Evolutionary conservation across 345 rosid genomes (phyloP).

Genomic region (Combretum micranthum): DNA sequence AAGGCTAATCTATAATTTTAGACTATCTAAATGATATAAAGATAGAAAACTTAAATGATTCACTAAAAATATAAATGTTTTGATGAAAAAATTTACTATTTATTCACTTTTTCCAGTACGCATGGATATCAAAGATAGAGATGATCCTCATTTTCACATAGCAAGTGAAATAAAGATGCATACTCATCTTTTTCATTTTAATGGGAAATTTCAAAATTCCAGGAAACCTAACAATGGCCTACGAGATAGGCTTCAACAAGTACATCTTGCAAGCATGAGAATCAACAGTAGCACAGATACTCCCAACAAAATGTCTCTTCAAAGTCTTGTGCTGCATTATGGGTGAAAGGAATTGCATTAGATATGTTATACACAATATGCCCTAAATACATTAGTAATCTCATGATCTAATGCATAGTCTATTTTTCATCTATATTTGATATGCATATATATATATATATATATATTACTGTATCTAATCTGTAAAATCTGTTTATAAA

Average conservation of each 20-base stretch:
- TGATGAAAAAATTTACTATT: not conserved
- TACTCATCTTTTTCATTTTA: too few relatives aligned
- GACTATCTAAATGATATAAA: too few relatives aligned
- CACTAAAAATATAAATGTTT: too few relatives aligned
- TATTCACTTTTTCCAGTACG: not conserved
- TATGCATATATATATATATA: too few relatives aligned
- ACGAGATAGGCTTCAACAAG: slow-evolving; percentile 69
- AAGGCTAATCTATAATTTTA: too few relatives aligned
- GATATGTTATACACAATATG: not conserved
- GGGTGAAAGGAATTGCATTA: not conserved
- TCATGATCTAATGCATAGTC: too few relatives aligned
- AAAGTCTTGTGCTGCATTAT: slow-evolving; percentile 67
- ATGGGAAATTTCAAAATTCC: too few relatives aligned
- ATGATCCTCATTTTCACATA: not conserved
- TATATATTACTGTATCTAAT: too few relatives aligned
- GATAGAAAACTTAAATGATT: too few relatives aligned
- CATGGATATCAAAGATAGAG: not conserved
- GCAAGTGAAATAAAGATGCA: not conserved
- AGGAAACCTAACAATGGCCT: not conserved
- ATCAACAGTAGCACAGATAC: slow-evolving; percentile 43
- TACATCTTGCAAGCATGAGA: slow-evolving; percentile 71
- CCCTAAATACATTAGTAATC: slow-evolving; percentile 5
- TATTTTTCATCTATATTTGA: too few relatives aligned
- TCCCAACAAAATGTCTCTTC: slow-evolving; percentile 41
- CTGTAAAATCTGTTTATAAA: too few relatives aligned